Conservation (phyloP, 2,329 filamentous ascomycete species). For the Neospermospora avenae region DNA sequence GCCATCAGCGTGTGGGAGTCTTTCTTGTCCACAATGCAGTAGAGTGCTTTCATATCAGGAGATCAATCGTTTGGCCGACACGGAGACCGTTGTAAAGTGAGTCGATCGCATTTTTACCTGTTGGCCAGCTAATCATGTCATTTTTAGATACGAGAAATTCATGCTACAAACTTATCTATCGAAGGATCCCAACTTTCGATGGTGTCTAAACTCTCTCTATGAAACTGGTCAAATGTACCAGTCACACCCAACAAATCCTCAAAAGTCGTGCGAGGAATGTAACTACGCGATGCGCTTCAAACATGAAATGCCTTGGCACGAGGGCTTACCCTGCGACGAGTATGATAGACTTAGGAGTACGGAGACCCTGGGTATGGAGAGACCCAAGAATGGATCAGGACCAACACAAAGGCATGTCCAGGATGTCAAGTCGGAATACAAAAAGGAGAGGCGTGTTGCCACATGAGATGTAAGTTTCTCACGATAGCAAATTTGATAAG, state of each 20-base stretch:
- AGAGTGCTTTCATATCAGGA: constrained; percentile 11
- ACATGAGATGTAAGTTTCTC: constrained; percentile 15
- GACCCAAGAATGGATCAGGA: constrained; percentile 14
- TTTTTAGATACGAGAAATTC: constrained; percentile 17
- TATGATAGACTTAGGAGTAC: constrained; percentile 12
- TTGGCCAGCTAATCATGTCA: background rate
- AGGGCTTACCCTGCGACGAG: constrained; percentile 10
- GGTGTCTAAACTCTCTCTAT: constrained; percentile 13
- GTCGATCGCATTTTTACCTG: background rate
- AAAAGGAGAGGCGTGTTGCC: constrained; percentile 15
- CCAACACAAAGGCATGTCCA: constrained; percentile 15
- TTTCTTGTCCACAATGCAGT: constrained; percentile 14
- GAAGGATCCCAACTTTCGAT: constrained; percentile 13
- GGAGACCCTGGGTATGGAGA: constrained; percentile 13
- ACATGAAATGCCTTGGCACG: constrained; percentile 16
- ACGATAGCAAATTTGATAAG: background rate
- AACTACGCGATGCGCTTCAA: constrained; percentile 14
- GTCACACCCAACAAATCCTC: background rate
- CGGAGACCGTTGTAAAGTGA: constrained; percentile 7
- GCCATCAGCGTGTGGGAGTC: constrained; percentile 12
- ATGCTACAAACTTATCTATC: constrained; percentile 11
- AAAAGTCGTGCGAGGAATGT: constrained; percentile 13
- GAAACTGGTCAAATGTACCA: constrained; percentile 13
- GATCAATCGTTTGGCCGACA: constrained; percentile 11
- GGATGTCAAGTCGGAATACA: constrained; percentile 11